These are phyloP conservation scores for Podila clonocystis DNA, from an alignment of 192 early-diverging fungal species.

Conservation along the genomic window DNA sequence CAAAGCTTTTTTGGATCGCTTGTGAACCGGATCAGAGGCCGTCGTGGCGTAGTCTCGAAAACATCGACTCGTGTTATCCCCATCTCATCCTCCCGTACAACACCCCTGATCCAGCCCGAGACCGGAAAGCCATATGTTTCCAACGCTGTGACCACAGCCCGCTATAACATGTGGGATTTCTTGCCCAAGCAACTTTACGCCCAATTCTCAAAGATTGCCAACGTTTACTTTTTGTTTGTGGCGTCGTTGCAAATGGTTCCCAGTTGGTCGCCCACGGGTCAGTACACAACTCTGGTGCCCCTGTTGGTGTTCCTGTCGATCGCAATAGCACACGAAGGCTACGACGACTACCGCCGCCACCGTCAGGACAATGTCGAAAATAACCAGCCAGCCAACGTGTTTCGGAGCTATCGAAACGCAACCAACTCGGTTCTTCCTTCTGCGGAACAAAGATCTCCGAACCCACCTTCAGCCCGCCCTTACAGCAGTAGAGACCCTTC, in stretches of 20 bases:
- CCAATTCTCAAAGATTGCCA: constrained; percentile 78
- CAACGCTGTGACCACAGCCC: constrained; percentile 71
- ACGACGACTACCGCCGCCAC: constrained; percentile 76
- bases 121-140: constrained; percentile 60
- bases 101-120: constrained; percentile 52
- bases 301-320: constrained; percentile 78
- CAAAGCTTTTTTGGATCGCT: constrained; percentile 8
- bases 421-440: constrained; percentile 55
- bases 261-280: constrained; percentile 80
- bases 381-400: constrained; percentile 65
- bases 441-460: constrained; percentile 40
- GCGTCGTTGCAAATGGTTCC: constrained; percentile 68
- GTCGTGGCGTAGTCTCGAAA: constrained; percentile 10
- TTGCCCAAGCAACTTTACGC: constrained; percentile 70
- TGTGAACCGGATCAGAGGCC: constrained; percentile 16
- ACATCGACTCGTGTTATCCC: constrained; percentile 28
- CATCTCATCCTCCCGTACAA: constrained; percentile 23
- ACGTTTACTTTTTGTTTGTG: constrained; percentile 75
- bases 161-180: constrained; percentile 67
- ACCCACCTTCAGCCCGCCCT: constrained; percentile 43
- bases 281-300: constrained; percentile 81
- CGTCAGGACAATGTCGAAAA: constrained; percentile 73
- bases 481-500: constrained; percentile 14
- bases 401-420: constrained; percentile 60
- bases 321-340: constrained; percentile 83